Evolutionary conservation across 2,329 filamentous ascomycete species (phyloP), one percentile per base, ranked within the genome.

Genomic region (Ilyonectria sp.): DNA sequence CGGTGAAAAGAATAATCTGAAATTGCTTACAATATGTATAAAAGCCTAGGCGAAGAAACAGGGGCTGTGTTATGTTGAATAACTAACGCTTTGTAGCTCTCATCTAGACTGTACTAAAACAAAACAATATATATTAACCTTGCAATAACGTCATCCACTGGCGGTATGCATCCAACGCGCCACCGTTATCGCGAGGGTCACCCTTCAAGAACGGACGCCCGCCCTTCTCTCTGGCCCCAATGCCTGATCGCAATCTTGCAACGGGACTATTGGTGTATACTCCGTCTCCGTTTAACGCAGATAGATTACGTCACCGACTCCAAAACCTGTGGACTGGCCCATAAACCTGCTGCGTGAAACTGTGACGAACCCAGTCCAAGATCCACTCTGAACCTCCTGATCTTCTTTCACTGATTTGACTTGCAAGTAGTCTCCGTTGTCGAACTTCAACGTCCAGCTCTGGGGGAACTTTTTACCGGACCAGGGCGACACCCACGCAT

Each of bases 371-470:
- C 60, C 60, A 29, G 60, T 62, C 60, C 60, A 62, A 7, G 60
- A 9, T 19, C 56, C 56, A 4, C 10, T 10, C 46, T 23, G 21
- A 5, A 60, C 46, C 21, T 60, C 56, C 19, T 60, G 56, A 33
- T 60, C 56, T 1, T 50, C 46, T 46, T 31, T 50, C 17, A 43
- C 44, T 15, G 56, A 62, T 31, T 55, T 46, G 19, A 62, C 3
- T 13, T 23, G 29, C 3, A 62, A 17, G 43, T 47, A 62, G 40
- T 62, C 60, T 10, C 60, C 60, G 15, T 62, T 62, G 5, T 55
- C 60, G n/a, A 62, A 62, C 40, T 26, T 55, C 19, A 55, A 31
- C 7, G 50, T 55, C 60, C 60, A 62, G 50, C 60, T 62, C 31
- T 47, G 60, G 19, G 60, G 60, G 37, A 33, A 62, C 15, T 47